Base-by-base conservation (phyloP, 495 filamentous ascomycete species). In the Xylaria flabelliformis region DNA sequence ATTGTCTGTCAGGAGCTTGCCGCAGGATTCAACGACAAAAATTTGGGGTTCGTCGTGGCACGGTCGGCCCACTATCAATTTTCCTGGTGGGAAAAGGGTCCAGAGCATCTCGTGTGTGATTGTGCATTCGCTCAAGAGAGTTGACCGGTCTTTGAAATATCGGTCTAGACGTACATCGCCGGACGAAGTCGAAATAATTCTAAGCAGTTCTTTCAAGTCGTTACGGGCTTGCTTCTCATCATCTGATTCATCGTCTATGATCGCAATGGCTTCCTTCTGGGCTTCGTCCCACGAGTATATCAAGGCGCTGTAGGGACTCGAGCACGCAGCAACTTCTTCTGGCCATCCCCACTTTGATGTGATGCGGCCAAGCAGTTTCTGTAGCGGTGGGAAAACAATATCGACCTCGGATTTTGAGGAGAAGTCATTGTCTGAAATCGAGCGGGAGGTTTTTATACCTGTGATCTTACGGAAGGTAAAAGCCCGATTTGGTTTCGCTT, bases 281-380 rank as follows among this genome's bases (percentile, higher is more conserved):
- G 64, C 64, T 67, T 67, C 64, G 12, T 48, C 21, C 64, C 64
- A 67, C 9, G 64, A 34, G 12, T 36, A 67, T 67, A 67, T 67
- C 44, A 67, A 34, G 32, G 44, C 24, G 29, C 1, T 36, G 64
- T 67, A 67, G 13, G 64, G 64, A n/a, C 44, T 50, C 34, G 44
- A 9, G 41, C 64, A 67, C 19, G 10, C 29, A 39, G 44, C n/a
- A 21, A 67, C 64, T 4, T 32, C 64, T 51, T 67, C 64, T 48
- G 42, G 15, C 64, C 44, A 51, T 34, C 64, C 64, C 64, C 64
- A 67, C 48, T 32, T 67, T 26, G 41, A 67, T 15, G 64, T 67
- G 64, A 67, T 51, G 15, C 44, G 24, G 17, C 64, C 64, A 8
- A 67, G 42, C 44, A 67, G 64, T 53, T 67, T 67, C 34, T 67